Evolutionary conservation across 345 rosid genomes (phyloP).

Genomic region (Euphorbia pulcherrima): DNA sequence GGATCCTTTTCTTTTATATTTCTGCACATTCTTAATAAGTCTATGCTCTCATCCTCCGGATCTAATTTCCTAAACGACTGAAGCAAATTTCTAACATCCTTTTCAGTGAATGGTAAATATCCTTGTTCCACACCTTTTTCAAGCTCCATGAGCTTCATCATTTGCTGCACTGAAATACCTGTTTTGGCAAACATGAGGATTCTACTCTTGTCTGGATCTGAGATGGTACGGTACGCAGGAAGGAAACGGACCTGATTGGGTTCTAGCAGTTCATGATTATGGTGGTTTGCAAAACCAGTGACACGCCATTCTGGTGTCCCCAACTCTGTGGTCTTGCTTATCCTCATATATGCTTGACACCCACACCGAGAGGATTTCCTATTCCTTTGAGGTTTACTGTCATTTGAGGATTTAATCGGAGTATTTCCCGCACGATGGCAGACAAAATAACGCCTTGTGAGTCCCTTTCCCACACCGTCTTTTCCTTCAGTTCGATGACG

Average conservation of each 20-base stretch:
- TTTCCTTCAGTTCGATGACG: constrained; percentile 96
- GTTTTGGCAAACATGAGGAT: constrained; percentile 97
- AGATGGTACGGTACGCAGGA: constrained; percentile 90
- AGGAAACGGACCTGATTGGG: constrained; percentile 93
- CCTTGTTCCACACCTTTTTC: constrained; percentile 97
- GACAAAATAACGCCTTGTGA: constrained; percentile 89
- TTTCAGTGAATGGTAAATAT: constrained; percentile 85
- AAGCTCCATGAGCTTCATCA: constrained; percentile 98
- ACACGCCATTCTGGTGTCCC: constrained; percentile 90
- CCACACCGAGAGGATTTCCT: constrained; percentile 90
- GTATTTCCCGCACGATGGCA: constrained; percentile 98
- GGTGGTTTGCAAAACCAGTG: constrained; percentile 85
- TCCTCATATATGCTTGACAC: constrained; percentile 85
- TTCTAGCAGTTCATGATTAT: constrained; percentile 83
- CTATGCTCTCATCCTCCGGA: constrained; percentile 82
- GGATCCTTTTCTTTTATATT: constrained; percentile 90
- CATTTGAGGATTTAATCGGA: constrained; percentile 63
- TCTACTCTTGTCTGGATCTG: constrained; percentile 83
- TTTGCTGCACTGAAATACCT: constrained; percentile 92
- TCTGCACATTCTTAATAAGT: constrained; percentile 82
- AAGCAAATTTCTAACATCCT: constrained; percentile 93
- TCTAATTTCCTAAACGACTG: constrained; percentile 82
- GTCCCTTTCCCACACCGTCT: constrained; percentile 94
- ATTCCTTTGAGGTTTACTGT: constrained; percentile 81
- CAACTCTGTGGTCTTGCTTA: constrained; percentile 66